Evolutionary conservation across 2,329 filamentous ascomycete genomes (phyloP), one percentile per base, ranked within the genome.

Genomic region (Arthrobotrys sinensis): DNA sequence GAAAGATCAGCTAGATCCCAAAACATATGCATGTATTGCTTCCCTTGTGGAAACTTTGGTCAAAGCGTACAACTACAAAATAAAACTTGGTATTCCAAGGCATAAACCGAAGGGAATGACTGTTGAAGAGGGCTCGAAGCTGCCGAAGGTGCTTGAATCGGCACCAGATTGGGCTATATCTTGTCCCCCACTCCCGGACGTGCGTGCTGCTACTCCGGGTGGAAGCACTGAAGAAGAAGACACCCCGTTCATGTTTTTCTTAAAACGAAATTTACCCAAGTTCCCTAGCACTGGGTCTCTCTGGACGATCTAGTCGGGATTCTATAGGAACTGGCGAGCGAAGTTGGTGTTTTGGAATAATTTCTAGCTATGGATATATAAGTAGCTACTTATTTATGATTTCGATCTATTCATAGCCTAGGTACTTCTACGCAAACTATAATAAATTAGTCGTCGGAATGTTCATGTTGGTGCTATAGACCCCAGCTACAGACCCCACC

Each of bases 61-160:
- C 52, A 57, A 57, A 57, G 52, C 52, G 12, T 57, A 57, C 52
- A 57, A 57, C 28, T 57, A 57, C 11, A 57, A 57, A 14, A 57
- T 57, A 57, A 57, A 8, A 4, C 52, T 57, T 57, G 52, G 52
- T 36, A n/a, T 57, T 57, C 52, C 52, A 16, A 57, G 52, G 14
- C 4, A 36, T 16, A 57, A 34, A 24, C 52, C 21, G 12, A 16
- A 19, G 16, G 21, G 52, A 36, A 36, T 57, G 28, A 36, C 52
- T 32, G 14, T 57, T 34, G 11, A 36, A n/a, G 24, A 36, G 16
- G 4, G 21, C 14, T 36, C n/a, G 21, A 32, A 4, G 24, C 28
- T 57, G 52, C 52, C 21, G 28, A 57, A 57, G n/a, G 16, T 57
- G 2, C 52, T 19, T 34, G 52, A 57, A 36, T 36, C 4, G 24